Base-by-base conservation (phyloP, 768 basidiomycete species). In the Postia placenta region DNA sequence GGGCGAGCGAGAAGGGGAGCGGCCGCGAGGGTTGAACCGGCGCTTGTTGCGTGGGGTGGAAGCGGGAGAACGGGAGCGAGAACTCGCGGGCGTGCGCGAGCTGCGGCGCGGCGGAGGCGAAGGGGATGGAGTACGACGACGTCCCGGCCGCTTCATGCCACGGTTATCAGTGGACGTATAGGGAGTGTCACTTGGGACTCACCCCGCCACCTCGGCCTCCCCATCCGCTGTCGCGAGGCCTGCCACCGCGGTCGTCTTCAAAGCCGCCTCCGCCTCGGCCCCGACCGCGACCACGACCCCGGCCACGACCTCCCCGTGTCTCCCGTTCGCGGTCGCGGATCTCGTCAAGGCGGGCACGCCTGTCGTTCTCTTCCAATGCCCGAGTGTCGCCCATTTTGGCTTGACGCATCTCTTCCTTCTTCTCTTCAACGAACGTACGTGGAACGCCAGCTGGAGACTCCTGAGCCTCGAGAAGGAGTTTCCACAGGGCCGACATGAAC, bases 401-500 rank as follows among this genome's bases (percentile, higher is more conserved):
- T 49, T 73, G 74, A n/a, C 87, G 75, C 78, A 95, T 83, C 64
- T 95, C 92, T 59, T 81, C 80, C 65, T 96, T 96, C 69, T 95
- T 94, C 65, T 86, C 83, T 57, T 96, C 92, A 2, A 96, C 79
- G 60, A 95, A 89, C 11, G 87, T 87, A 11, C 80, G 79, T 6
- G 96, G 96, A 0, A 99, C 88, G 51, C 93, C 93, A 9, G 89
- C 87, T 1, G 86, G 78, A 25, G 89, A 88, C 26, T 76, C 76
- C 66, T 98, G 95, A 2, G 96, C 96, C 56, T 95, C 93, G 3
- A 98, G 72, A n/a, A 99, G 73, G 4, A 98, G 74, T 22, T 75
- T 81, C 96, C 96, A 99, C 0, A 99, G 76, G 0, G 83, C 75
- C 4, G 71, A 65, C 93, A 96, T 96, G 68, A 99, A 99, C 0